A percentile compares a stretch with the other conserved stretches of the same genome.
Evolutionary conservation across 208 protist genomes (phyloP).

Genomic region (Porcisia deanei): DNA sequence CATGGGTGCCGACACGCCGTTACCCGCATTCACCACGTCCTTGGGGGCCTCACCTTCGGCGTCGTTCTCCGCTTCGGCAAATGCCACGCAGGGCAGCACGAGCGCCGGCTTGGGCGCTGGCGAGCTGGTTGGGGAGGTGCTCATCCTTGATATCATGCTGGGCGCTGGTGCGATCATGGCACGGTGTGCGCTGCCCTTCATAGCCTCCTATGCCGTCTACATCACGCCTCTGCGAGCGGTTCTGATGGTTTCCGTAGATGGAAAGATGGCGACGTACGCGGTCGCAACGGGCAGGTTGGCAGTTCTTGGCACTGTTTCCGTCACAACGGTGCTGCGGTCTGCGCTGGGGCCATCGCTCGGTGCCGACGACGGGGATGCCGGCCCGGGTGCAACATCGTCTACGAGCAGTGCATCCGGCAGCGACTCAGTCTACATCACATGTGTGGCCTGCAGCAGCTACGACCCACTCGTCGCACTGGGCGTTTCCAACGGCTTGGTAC

Average conservation of each 20-base stretch:
- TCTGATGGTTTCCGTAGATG: slow-evolving; percentile 64
- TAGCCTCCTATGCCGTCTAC: slow-evolving; percentile 67
- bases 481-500: slow-evolving; percentile 51
- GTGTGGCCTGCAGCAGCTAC: slow-evolving; percentile 57
- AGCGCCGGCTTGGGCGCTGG: not conserved
- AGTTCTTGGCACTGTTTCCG: slow-evolving; percentile 35
- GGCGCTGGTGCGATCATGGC: slow-evolving; percentile 38
- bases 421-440: slow-evolving; percentile 37
- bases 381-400: not conserved
- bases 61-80: not conserved
- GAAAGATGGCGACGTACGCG: slow-evolving; percentile 62
- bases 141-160: slow-evolving; percentile 41
- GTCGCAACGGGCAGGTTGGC: slow-evolving; percentile 43
- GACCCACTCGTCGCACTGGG: slow-evolving; percentile 82
- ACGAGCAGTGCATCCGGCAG: not conserved
- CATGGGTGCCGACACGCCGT: not conserved
- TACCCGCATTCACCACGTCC: not conserved
- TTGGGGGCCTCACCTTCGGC: slow-evolving; percentile 1
- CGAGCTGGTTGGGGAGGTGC: slow-evolving; percentile 38
- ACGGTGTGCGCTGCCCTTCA: slow-evolving; percentile 74
- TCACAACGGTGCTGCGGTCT: slow-evolving; percentile 24
- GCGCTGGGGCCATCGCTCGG: slow-evolving; percentile 10
- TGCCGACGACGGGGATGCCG: slow-evolving; percentile 1
- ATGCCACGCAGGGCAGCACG: not conserved
- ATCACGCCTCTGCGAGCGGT: slow-evolving; percentile 56